These are phyloP conservation scores for Cylindrotheca fusiformis DNA, from an alignment of 108 stramenopile genomes.

Conservation along the genomic window DNA sequence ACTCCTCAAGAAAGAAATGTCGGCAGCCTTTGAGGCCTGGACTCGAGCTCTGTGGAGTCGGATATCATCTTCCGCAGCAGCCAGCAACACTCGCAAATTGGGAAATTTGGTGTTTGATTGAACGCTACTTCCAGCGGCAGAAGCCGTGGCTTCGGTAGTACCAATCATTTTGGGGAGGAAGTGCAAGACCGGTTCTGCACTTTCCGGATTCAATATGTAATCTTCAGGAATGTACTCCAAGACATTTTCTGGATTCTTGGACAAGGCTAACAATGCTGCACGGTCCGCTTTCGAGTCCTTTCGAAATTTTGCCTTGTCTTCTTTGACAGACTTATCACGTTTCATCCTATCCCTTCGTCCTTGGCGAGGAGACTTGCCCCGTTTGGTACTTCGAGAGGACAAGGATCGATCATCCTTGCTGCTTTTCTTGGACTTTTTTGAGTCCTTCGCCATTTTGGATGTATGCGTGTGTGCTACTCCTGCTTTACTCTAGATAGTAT, in stretches of 20 bases:
- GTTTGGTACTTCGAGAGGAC: not conserved
- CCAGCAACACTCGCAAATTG: slow-evolving; percentile 30
- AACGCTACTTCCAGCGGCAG: not conserved
- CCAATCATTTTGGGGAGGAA: slow-evolving; percentile 19
- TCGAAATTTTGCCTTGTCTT: not conserved
- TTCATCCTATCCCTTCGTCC: not conserved
- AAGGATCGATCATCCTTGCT: not conserved
- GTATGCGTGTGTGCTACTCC: no score
- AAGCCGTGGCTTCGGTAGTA: not conserved
- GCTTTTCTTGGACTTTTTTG: not conserved
- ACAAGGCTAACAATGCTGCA: not conserved
- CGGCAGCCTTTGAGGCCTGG: slow-evolving; percentile 32
- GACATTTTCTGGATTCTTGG: slow-evolving; percentile 4
- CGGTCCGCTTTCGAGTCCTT: not conserved
- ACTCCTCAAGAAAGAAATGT: slow-evolving; percentile 29
- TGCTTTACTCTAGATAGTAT: no score
- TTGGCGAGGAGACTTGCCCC: not conserved
- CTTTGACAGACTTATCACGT: not conserved
- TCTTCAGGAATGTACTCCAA: slow-evolving; percentile 23
- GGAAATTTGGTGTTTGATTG: slow-evolving; percentile 22
- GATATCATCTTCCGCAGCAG: slow-evolving; percentile 57
- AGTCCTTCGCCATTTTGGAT: not conserved
- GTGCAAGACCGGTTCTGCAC: slow-evolving; percentile 38
- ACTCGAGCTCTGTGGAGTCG: slow-evolving; percentile 53
- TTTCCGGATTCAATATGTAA: slow-evolving; percentile 26